Percentiles rank a stretch among this genome's conserved stretches.
Conservation (phyloP, 768 basidiomycete species). For the Boletus sp. region DNA sequence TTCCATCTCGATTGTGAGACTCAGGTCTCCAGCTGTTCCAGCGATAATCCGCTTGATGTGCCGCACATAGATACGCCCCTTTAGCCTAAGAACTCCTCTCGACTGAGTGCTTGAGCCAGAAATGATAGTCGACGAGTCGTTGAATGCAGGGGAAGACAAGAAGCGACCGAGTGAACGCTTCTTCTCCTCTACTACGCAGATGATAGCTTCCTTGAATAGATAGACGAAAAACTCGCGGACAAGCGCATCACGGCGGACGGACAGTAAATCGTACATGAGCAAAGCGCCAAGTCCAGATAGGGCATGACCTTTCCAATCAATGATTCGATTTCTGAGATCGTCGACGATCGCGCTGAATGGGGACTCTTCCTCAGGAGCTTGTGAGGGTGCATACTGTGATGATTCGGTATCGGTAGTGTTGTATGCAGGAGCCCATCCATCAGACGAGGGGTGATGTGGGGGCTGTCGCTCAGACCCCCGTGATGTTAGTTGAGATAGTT, state of each 20-base stretch:
- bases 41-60: slow-evolving; percentile 91
- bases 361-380: slow-evolving; percentile 55
- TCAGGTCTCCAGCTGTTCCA: slow-evolving; percentile 80
- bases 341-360: slow-evolving; percentile 84
- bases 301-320: slow-evolving; percentile 95
- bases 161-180: slow-evolving; percentile 78
- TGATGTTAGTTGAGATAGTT: slow-evolving; percentile 12
- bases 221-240: slow-evolving; percentile 96
- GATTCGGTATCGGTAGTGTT: slow-evolving; percentile 29
- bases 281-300: slow-evolving; percentile 85
- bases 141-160: slow-evolving; percentile 61
- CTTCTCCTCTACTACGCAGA: slow-evolving; percentile 97
- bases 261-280: slow-evolving; percentile 89
- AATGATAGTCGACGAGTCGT: slow-evolving; percentile 48
- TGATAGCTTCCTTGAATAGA: slow-evolving; percentile 95
- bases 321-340: slow-evolving; percentile 86
- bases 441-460: slow-evolving; percentile 16
- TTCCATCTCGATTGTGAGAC: slow-evolving; percentile 96
- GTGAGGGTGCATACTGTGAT: slow-evolving; percentile 30
- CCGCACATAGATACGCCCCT: slow-evolving; percentile 92
- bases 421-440: slow-evolving; percentile 29
- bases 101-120: slow-evolving; percentile 31
- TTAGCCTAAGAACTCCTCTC: slow-evolving; percentile 80
- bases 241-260: slow-evolving; percentile 83
- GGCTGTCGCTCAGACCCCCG: slow-evolving; percentile 16